Conservation (phyloP, 2,329 filamentous ascomycete species). For the Colletotrichum lini region DNA sequence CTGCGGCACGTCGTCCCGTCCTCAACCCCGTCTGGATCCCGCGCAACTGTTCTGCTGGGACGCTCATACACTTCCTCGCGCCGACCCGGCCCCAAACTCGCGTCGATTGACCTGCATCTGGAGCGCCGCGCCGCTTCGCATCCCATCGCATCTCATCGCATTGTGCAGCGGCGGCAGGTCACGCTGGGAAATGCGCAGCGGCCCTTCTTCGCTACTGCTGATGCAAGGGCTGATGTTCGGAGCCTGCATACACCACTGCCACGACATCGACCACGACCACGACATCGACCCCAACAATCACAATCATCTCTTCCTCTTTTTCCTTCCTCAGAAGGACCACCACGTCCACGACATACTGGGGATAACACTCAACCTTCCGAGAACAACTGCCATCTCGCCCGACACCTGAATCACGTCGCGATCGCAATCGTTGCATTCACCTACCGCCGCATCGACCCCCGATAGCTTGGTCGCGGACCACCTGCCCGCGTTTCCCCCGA, state of each 20-base stretch:
- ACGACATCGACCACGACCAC: conserved; percentile 14
- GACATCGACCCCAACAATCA: conserved; percentile 24
- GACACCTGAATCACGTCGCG: conserved; percentile 31
- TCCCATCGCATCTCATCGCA: conserved; percentile 36
- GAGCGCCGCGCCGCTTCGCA: conserved; percentile 20
- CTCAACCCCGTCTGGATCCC: conserved; percentile 40
- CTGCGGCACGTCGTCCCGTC: conserved; percentile 42
- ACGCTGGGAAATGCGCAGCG: conserved; percentile 42
- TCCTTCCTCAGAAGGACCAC: conserved; percentile 6
- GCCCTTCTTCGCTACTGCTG: conserved; percentile 38
- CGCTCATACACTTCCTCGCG: conserved; percentile 28
- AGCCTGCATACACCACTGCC: conserved; percentile 33
- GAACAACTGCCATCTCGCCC: conserved; percentile 22
- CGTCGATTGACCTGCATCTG: conserved; percentile 38
- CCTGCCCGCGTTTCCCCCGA: conserved; percentile 30
- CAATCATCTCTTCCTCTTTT: background rate
- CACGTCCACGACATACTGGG: conserved; percentile 20
- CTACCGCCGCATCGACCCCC: conserved; percentile 12
- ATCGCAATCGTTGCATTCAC: conserved; percentile 18
- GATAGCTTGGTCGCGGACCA: conserved; percentile 21
- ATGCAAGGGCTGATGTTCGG: conserved; percentile 42
- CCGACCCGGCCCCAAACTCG: conserved; percentile 29
- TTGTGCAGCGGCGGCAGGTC: conserved; percentile 35
- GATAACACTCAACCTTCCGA: conserved; percentile 19
- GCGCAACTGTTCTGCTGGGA: conserved; percentile 33